These are phyloP conservation scores for Zymoseptoria tritici DNA, from an alignment of 2,329 filamentous ascomycete species.

Conservation along the genomic window DNA sequence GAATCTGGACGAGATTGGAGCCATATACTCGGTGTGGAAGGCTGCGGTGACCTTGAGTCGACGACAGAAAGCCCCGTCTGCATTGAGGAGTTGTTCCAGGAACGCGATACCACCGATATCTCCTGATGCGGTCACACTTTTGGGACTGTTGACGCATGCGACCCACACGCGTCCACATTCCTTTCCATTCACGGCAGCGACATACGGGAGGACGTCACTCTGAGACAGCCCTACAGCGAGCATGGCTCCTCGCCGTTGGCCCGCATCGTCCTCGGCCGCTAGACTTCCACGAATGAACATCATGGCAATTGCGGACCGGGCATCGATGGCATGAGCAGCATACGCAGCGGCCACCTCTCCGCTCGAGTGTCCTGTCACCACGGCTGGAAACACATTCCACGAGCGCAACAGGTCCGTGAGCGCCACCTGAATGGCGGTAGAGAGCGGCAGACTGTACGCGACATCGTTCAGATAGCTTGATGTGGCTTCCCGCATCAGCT, in stretches of 20 bases:
- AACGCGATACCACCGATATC: slow-evolving; percentile 27
- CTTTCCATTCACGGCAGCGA: background rate
- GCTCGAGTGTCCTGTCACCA: slow-evolving; percentile 26
- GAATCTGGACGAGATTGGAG: background rate
- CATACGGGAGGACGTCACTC: too few species aligned
- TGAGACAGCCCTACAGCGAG: background rate
- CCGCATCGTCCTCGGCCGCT: background rate
- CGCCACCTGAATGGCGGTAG: slow-evolving; percentile 49
- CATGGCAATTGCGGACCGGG: background rate
- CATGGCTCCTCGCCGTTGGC: background rate
- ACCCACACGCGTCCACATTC: background rate
- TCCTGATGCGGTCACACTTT: slow-evolving; percentile 41
- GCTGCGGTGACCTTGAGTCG: background rate
- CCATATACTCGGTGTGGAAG: background rate
- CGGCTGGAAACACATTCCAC: slow-evolving; percentile 14
- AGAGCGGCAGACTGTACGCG: slow-evolving; percentile 34
- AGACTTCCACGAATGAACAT: background rate
- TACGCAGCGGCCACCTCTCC: too few species aligned
- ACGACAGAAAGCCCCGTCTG: background rate
- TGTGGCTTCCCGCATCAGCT: too few species aligned
- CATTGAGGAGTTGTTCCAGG: slow-evolving; percentile 18
- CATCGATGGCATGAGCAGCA: background rate
- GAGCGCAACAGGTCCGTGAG: slow-evolving; percentile 35
- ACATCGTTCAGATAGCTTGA: background rate
- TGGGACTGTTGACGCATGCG: slow-evolving; percentile 29